Evolutionary conservation across 805 yeast species (phyloP).

Genomic region (Candida vartiovaarae): DNA sequence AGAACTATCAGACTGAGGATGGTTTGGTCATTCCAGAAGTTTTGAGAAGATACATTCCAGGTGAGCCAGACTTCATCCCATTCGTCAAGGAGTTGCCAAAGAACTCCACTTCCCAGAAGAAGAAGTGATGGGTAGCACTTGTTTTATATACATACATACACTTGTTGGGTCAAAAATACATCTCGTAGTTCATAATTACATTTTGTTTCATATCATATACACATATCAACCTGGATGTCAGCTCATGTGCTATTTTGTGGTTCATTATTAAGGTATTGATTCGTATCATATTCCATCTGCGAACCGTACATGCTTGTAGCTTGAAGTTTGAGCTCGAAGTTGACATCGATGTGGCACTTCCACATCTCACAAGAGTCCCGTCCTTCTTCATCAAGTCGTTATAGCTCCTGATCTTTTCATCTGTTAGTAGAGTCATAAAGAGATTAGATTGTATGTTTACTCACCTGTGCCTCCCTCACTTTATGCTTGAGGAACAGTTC

Average conservation of each 20-base stretch:
- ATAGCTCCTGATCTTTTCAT: conserved; percentile 5
- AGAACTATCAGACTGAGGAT: conserved; percentile 96
- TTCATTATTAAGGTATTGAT: no score
- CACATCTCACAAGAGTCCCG: no score
- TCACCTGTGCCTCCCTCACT: conserved; percentile 15
- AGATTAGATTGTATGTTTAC: not conserved
- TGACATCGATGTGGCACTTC: no score
- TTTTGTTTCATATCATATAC: no score
- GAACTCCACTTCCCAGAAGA: conserved; percentile 78
- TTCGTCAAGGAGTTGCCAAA: conserved; percentile 87
- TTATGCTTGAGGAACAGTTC: conserved; percentile 14
- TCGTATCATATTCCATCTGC: no score
- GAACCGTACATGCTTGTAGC: no score
- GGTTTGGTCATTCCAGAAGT: conserved; percentile 94
- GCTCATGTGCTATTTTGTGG: no score
- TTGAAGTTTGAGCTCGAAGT: no score
- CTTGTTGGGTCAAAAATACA: no score
- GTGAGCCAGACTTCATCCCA: conserved; percentile 96
- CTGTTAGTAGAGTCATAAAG: not conserved
- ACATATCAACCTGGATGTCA: no score
- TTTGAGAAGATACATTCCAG: conserved; percentile 92
- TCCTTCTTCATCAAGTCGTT: conserved; percentile 8
- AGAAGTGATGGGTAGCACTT: conserved; percentile 24
- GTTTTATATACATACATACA: no score
- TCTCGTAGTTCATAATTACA: no score